A percentile compares a stretch with the other conserved stretches of the same genome.
Evolutionary conservation across 306 rosid species (phyloP).

Genomic region (Dalbergia oliveri): DNA sequence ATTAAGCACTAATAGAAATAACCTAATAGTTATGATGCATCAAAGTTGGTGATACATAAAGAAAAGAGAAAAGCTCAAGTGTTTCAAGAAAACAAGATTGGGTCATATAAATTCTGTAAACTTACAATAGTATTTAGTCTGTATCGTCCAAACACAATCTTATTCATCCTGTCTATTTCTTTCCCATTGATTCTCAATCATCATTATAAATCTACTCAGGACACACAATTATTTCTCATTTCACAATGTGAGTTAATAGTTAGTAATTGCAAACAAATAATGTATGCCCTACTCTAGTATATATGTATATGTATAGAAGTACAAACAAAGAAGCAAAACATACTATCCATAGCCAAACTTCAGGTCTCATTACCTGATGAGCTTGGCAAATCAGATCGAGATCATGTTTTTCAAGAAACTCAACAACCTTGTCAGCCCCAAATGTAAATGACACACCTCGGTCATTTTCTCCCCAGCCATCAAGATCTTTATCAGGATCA

Average conservation of each 20-base stretch:
- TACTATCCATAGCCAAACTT: constrained; percentile 26
- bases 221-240: not conserved
- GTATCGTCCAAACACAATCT: constrained; percentile 5
- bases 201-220: constrained; percentile 21
- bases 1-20: constrained; percentile 19
- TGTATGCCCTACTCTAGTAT: constrained; percentile 19
- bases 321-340: constrained; percentile 14
- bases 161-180: constrained; percentile 20
- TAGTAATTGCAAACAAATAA: constrained; percentile 1
- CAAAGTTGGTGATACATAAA: constrained; percentile 21
- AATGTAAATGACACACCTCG: constrained; percentile 88
- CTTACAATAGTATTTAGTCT: not conserved
- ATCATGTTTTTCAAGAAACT: constrained; percentile 78
- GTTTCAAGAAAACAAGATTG: constrained; percentile 15
- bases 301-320: not conserved
- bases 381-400: constrained; percentile 87
- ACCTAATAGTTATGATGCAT: constrained; percentile 3
- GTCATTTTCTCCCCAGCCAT: constrained; percentile 93
- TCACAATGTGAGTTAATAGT: not conserved
- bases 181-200: not conserved
- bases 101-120: not conserved
- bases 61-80: constrained; percentile 29
- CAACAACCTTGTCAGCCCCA: constrained; percentile 87
- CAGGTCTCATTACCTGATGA: constrained; percentile 68
- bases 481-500: constrained; percentile 87